Conservation (phyloP, 805 yeast genomes). For the Saturnispora quitensis region DNA sequence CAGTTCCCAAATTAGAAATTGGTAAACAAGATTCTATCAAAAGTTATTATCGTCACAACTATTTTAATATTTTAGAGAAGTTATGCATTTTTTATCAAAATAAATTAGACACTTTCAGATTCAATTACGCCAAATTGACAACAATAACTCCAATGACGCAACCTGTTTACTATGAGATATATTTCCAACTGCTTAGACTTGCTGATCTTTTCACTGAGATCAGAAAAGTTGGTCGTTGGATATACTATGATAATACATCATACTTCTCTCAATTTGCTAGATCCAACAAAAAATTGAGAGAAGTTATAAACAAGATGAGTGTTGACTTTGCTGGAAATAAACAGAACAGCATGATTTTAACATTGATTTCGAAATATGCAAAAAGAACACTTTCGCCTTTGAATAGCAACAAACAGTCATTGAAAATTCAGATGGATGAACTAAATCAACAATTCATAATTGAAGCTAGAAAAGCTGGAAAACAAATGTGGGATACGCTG, state of each 20-base stretch:
- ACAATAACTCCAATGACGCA: conserved; percentile 14
- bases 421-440: conserved; percentile 5
- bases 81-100: conserved; percentile 3
- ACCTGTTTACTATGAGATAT: conserved; percentile 27
- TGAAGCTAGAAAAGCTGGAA: conserved; percentile 34
- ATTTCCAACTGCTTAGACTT: conserved; percentile 33
- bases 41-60: conserved; percentile 15
- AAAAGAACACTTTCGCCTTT: conserved; percentile 25
- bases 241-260: conserved; percentile 36
- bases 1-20: conserved; percentile 5
- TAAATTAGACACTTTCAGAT: conserved; percentile 23
- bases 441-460: conserved; percentile 6
- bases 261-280: conserved; percentile 34
- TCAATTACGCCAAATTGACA: conserved; percentile 23
- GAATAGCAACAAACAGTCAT: not conserved
- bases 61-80: conserved; percentile 18
- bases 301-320: conserved; percentile 18
- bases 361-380: conserved; percentile 38
- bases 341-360: conserved; percentile 41
- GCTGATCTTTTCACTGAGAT: conserved; percentile 42
- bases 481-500: conserved; percentile 31
- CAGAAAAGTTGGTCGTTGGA: conserved; percentile 39
- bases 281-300: conserved; percentile 20
- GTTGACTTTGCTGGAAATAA: conserved; percentile 30
- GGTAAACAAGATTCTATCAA: conserved; percentile 18